Conservation (phyloP, 176 grass and related monocot species). For the Phoenix dactylifera region DNA sequence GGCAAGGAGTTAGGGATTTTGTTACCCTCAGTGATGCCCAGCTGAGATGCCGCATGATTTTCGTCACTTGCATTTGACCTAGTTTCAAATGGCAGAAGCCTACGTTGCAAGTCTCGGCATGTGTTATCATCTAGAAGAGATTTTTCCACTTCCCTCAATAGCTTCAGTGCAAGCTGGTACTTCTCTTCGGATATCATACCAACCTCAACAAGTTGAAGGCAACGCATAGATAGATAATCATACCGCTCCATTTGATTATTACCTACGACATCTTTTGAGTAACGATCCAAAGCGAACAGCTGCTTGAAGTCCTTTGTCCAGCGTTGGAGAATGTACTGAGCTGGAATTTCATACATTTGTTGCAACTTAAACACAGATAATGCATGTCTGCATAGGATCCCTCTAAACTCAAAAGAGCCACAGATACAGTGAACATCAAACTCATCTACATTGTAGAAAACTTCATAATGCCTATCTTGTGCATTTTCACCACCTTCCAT, state of each 20-base stretch:
- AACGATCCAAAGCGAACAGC: slow-evolving; percentile 32
- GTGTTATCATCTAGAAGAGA: slow-evolving; percentile 60
- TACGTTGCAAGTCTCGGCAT: slow-evolving; percentile 55
- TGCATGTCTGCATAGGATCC: slow-evolving; percentile 59
- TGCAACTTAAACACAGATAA: slow-evolving; percentile 60
- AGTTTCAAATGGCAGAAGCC: slow-evolving; percentile 32
- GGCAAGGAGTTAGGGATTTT: slow-evolving; percentile 18
- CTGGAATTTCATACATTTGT: slow-evolving; percentile 47
- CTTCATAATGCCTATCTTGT: slow-evolving; percentile 46
- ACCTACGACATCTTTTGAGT: slow-evolving; percentile 33
- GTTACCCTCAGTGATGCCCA: slow-evolving; percentile 41
- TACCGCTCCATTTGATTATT: slow-evolving; percentile 51
- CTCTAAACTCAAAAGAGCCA: slow-evolving; percentile 48
- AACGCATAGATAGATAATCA: slow-evolving; percentile 53
- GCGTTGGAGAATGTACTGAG: slow-evolving; percentile 50
- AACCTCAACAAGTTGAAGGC: slow-evolving; percentile 64
- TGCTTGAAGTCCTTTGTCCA: slow-evolving; percentile 56
- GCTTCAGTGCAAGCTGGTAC: slow-evolving; percentile 40
- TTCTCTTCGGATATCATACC: slow-evolving; percentile 52
- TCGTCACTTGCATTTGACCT: slow-evolving; percentile 33
- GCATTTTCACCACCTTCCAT: slow-evolving; percentile 32
- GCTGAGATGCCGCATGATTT: slow-evolving; percentile 21
- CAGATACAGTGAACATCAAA: slow-evolving; percentile 54
- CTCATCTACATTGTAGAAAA: slow-evolving; percentile 41
- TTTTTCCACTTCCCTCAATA: slow-evolving; percentile 41